Evolutionary conservation across 73 alveolate species (phyloP), one percentile per base, ranked within the genome.

Genomic region (Uronychia binucleata): DNA sequence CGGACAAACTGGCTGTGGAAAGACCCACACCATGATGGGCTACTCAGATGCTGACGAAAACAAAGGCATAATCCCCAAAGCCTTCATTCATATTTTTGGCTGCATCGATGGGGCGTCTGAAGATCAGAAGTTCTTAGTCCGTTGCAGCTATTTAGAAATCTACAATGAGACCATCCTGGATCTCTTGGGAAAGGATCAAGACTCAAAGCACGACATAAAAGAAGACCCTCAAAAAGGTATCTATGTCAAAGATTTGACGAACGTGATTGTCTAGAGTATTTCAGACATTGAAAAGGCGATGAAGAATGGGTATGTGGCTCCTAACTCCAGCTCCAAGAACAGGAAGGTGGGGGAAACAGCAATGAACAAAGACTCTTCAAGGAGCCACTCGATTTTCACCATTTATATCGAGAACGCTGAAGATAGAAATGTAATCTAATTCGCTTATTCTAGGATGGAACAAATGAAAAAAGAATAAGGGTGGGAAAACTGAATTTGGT

Each of bases 161-260:
- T 98, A 98, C 86, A 97, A 97, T 82, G 99, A 98, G 94, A 96
- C 96, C 84, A 97, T 98, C 33, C 76, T 98, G 67, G 99, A 98
- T 90, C 76, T 97, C 74, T 91, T 98, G 30, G 89, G 86, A 28
- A 87, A 81, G 27, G 91, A 88, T 32, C 86, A 80, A 31, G 89
- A 89, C 30, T 59, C 74, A 27, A 94, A 96, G 86, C 94, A 78
- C 19, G 99, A 95, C 31, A 81, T 91, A 26, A 86, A 92, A 78
- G 96, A 93, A 81, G 96, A 92, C 60, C 96, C 96, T 28, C 81
- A 92, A 33, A 92, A 90, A 77, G 97, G 95, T 0, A 90, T 86
- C 13, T 92, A 78, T 80, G 92, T 93, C 26, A 59, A 76, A 77
- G 97, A 92, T 85, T 81, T 92, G 77, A 85, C 89, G 30, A 92